A percentile compares a stretch with the other conserved stretches of the same genome.
Evolutionary conservation across 441 rosid species (phyloP).

Genomic region (Sinapis alba): DNA sequence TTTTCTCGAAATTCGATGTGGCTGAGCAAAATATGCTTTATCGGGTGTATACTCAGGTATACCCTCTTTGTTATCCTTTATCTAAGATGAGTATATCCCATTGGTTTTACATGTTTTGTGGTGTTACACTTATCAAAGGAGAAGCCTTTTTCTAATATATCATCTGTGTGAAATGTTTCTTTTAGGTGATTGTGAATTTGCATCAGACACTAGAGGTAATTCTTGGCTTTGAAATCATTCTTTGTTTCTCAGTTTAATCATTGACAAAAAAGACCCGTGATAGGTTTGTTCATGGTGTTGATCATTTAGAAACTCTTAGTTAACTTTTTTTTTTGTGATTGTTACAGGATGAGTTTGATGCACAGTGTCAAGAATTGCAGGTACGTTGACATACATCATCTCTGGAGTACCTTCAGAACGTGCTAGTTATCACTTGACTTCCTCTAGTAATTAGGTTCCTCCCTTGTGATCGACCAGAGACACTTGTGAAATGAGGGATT

Average conservation of each 20-base stretch:
- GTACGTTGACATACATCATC: slow-evolving; percentile 15
- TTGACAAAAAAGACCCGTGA: neutral
- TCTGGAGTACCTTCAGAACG: neutral
- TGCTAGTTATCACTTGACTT: neutral
- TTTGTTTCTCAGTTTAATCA: neutral
- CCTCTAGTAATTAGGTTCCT: neutral
- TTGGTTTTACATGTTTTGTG: slow-evolving; percentile 6
- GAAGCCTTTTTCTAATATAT: slow-evolving; percentile 1
- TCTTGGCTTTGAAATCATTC: neutral
- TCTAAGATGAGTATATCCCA: neutral
- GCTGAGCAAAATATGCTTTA: slow-evolving; percentile 31
- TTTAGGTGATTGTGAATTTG: slow-evolving; percentile 43
- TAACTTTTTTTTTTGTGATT: slow-evolving; percentile 19
- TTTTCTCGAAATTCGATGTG: slow-evolving; percentile 27
- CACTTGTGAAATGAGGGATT: neutral
- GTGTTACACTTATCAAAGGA: neutral
- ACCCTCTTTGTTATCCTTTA: neutral
- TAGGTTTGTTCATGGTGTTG: neutral
- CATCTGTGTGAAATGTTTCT: slow-evolving; percentile 21
- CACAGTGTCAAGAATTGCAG: slow-evolving; percentile 30
- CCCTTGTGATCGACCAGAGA: slow-evolving; percentile 1
- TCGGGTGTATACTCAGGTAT: slow-evolving; percentile 35
- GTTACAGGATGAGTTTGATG: slow-evolving; percentile 36
- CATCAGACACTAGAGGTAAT: slow-evolving; percentile 35
- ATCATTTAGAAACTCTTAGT: neutral